A percentile compares a stretch with the other conserved stretches of the same genome.
These are phyloP conservation scores for Podaxis sp. DNA, from an alignment of 768 basidiomycete genomes.

Conservation along the genomic window DNA sequence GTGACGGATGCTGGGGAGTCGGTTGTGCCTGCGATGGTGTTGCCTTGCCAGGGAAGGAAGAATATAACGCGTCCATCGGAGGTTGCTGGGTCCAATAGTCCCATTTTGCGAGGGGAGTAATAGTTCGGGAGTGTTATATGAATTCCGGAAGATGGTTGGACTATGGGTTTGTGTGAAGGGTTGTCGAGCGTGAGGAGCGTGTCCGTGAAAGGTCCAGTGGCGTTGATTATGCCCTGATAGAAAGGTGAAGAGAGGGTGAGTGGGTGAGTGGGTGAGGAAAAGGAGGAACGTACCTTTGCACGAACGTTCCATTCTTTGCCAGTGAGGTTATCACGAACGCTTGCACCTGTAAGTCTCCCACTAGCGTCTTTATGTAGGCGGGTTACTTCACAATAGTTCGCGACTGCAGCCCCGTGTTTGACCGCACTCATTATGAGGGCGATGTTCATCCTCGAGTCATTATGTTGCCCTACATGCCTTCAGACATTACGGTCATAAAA, in stretches of 20 bases:
- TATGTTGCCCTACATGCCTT: slow-evolving; percentile 77
- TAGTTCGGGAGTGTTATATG: slow-evolving; percentile 98
- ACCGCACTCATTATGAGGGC: slow-evolving; percentile 94
- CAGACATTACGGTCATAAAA: not conserved
- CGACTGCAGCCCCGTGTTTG: slow-evolving; percentile 81
- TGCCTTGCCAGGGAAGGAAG: slow-evolving; percentile 98
- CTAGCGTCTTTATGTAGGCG: slow-evolving; percentile 64
- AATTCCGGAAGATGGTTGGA: slow-evolving; percentile 88
- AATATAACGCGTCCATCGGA: slow-evolving; percentile 98
- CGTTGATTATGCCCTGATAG: slow-evolving; percentile 85
- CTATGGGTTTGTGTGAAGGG: slow-evolving; percentile 77
- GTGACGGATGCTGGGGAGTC: slow-evolving; percentile 76
- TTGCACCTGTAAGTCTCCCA: slow-evolving; percentile 71
- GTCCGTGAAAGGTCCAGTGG: slow-evolving; percentile 94
- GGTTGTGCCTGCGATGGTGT: slow-evolving; percentile 96
- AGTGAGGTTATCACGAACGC: slow-evolving; percentile 78
- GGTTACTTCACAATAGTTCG: slow-evolving; percentile 89
- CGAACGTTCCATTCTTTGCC: slow-evolving; percentile 80
- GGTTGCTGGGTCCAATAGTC: slow-evolving; percentile 91
- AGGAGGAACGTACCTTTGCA: slow-evolving; percentile 54
- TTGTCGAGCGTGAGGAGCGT: slow-evolving; percentile 80
- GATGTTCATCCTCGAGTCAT: slow-evolving; percentile 98
- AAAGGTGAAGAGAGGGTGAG: not conserved
- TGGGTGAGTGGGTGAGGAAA: not conserved
- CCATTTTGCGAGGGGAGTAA: slow-evolving; percentile 94